Evolutionary conservation across 192 early-diverging fungal species (phyloP).

Genomic region (Coemansia reversa): DNA sequence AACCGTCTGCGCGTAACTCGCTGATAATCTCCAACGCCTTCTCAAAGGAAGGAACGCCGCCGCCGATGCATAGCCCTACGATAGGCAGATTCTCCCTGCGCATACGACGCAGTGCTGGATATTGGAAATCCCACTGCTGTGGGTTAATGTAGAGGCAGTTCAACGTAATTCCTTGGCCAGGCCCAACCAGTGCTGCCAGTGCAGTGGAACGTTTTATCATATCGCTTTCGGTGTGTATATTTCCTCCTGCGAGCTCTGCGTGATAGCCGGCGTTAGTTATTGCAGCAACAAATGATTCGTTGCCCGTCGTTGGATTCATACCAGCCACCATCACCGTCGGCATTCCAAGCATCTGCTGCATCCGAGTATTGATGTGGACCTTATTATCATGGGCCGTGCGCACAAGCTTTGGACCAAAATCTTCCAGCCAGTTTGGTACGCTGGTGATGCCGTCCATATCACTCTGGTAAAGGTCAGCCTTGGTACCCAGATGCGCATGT

Average conservation of each 20-base stretch:
- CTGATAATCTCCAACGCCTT: conserved; percentile 76
- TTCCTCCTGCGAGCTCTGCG: conserved; percentile 85
- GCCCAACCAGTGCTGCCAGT: conserved; percentile 68
- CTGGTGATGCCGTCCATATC: conserved; percentile 67
- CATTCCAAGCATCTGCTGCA: conserved; percentile 79
- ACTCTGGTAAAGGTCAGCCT: conserved; percentile 74
- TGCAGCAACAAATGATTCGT: conserved; percentile 74
- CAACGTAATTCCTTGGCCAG: conserved; percentile 82
- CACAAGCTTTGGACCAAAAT: conserved; percentile 78
- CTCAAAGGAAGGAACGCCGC: conserved; percentile 82
- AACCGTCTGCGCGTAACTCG: conserved; percentile 72
- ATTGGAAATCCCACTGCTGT: conserved; percentile 76
- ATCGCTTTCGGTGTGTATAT: conserved; percentile 74
- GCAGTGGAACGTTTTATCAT: conserved; percentile 69
- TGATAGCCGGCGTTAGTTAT: conserved; percentile 88
- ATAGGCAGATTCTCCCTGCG: conserved; percentile 82
- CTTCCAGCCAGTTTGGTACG: conserved; percentile 76
- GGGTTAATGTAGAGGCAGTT: conserved; percentile 87
- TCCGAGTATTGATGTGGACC: conserved; percentile 79
- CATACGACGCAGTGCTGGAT: conserved; percentile 73
- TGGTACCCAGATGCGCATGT: conserved; percentile 72
- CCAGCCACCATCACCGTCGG: conserved; percentile 92
- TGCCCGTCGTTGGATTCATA: conserved; percentile 88
- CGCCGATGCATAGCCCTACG: conserved; percentile 36
- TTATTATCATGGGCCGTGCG: conserved; percentile 54